A percentile compares a stretch with the other conserved stretches of the same genome.
phyloP scores from a whole-genome alignment of 768 basidiomycete genomes.

The Amanita rubescens region DNA sequence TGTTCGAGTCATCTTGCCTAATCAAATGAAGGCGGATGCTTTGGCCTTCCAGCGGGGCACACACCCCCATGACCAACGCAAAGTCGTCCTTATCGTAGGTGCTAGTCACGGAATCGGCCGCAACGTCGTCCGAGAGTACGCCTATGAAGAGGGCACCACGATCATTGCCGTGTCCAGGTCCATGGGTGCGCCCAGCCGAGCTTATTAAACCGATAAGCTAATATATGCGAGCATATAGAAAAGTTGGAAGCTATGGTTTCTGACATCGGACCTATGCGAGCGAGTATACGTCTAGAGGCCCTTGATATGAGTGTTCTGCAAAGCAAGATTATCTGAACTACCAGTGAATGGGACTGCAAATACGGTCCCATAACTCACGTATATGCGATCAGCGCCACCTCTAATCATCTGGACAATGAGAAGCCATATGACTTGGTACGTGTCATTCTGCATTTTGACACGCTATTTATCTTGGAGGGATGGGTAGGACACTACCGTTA shows the following conservation, averaged over 20 bases:
- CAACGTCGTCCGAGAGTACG: slow-evolving; percentile 22
- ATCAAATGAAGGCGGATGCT: no score
- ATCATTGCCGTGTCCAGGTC: slow-evolving; percentile 21
- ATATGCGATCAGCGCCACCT: no score
- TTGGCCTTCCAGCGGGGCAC: no score
- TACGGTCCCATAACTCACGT: slow-evolving; percentile 26
- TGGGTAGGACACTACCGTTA: slow-evolving; percentile 18
- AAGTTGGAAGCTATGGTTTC: slow-evolving; percentile 13
- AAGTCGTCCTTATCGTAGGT: slow-evolving; percentile 23
- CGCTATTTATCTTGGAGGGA: slow-evolving; percentile 5
- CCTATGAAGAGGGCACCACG: slow-evolving; percentile 16
- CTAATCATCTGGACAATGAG: no score
- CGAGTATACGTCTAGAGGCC: slow-evolving; percentile 16
- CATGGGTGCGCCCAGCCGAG: slow-evolving; percentile 14
- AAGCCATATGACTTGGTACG: no score
- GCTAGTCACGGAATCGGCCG: slow-evolving; percentile 21
- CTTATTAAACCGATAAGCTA: neutral
- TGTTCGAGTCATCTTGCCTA: no score
- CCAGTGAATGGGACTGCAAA: slow-evolving; percentile 16
- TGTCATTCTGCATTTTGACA: slow-evolving; percentile 20
- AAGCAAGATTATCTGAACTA: slow-evolving; percentile 14
- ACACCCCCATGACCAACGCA: no score
- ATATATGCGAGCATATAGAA: slow-evolving; percentile 6
- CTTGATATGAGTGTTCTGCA: slow-evolving; percentile 17
- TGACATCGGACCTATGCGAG: slow-evolving; percentile 16